Percentiles rank a stretch among this genome's conserved stretches.
Conservation (phyloP, 2,329 filamentous ascomycete species). For the Alternaria alternata region DNA sequence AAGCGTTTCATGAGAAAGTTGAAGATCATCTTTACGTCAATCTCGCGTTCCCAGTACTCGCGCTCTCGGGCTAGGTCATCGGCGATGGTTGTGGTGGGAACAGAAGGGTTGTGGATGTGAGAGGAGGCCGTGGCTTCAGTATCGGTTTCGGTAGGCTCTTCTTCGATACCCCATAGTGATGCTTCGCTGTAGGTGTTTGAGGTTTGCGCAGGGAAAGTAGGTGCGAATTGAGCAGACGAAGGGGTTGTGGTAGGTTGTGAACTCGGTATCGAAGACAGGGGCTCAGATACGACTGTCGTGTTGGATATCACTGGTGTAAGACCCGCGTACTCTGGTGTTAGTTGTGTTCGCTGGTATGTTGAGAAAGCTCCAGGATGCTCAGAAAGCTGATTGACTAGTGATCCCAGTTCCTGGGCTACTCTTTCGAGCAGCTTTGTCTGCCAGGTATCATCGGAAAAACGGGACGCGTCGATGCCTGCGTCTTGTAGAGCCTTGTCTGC, state of each 20-base stretch:
- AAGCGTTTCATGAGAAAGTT: slow-evolving; percentile 62
- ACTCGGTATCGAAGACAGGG: slow-evolving; percentile 32
- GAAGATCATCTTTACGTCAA: slow-evolving; percentile 92
- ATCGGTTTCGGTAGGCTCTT: slow-evolving; percentile 60
- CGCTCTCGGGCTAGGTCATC: slow-evolving; percentile 57
- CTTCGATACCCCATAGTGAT: slow-evolving; percentile 72
- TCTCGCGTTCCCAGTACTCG: slow-evolving; percentile 92
- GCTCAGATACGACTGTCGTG: slow-evolving; percentile 28
- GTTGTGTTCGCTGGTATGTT: slow-evolving; percentile 71
- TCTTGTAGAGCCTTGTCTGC: slow-evolving; percentile 31
- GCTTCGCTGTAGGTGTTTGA: slow-evolving; percentile 57
- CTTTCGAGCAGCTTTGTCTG: slow-evolving; percentile 81
- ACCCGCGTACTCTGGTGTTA: slow-evolving; percentile 77
- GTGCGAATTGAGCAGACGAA: slow-evolving; percentile 57
- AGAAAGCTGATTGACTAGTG: slow-evolving; percentile 82
- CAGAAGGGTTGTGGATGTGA: slow-evolving; percentile 23
- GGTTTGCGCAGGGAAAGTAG: slow-evolving; percentile 53
- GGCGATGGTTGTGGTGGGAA: slow-evolving; percentile 28
- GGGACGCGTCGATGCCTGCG: slow-evolving; percentile 37
- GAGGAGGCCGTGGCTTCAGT: slow-evolving; percentile 57
- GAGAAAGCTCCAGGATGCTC: slow-evolving; percentile 90
- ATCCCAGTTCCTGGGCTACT: slow-evolving; percentile 85
- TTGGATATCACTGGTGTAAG: slow-evolving; percentile 65
- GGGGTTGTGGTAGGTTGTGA: slow-evolving; percentile 44
- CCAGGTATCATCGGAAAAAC: slow-evolving; percentile 62